Base-by-base conservation (phyloP, 495 filamentous ascomycete species). In the Neurospora sp. region DNA sequence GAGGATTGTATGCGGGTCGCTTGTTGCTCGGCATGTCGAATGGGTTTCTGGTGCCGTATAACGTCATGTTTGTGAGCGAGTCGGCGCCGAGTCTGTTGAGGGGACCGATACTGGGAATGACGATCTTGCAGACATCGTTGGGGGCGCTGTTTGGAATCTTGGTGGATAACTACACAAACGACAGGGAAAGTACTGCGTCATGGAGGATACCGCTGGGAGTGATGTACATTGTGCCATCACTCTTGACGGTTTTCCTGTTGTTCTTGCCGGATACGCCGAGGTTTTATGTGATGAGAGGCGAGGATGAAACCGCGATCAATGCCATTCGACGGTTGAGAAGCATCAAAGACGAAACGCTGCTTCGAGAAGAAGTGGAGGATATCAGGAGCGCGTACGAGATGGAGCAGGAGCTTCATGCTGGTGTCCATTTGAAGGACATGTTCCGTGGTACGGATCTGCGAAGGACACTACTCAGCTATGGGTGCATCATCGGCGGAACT, bases 251-350 rank as follows among this genome's bases (percentile, higher is more conserved):
- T 5, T 82, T 84, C 6, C 76, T 89, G 11, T 46, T 88, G 62
- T 85, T 89, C 76, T 81, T 89, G 6, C 88, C 88, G 3, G 88
- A 89, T 59, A 85, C 85, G 1, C 88, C 88, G 23, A 84, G 88
- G 18, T 89, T 81, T 70, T 78, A 83, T 35, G 72, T 85, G 12
- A 80, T 80, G 35, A 77, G 76, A 31, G 82, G 82, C 2, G 71
- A 77, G 70, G 78, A 73, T 0, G 81, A 82, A 11, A 75, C 72
- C 7, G 83, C 83, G 9, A 70, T 79, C 54, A 11, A 76, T 1
- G 78, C 83, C 0, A 76, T 85, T 3, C 72, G 75, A 6, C 39
- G 71, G 59, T 74, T 79, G 41, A 74, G 80, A 0, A 78, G 80
- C 16, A 77, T 80, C 48, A 74, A 35, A 18, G 77, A 81, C 62